phyloP scores from a whole-genome alignment of 78 protist species.

The Dictyostelium capitatum region DNA sequence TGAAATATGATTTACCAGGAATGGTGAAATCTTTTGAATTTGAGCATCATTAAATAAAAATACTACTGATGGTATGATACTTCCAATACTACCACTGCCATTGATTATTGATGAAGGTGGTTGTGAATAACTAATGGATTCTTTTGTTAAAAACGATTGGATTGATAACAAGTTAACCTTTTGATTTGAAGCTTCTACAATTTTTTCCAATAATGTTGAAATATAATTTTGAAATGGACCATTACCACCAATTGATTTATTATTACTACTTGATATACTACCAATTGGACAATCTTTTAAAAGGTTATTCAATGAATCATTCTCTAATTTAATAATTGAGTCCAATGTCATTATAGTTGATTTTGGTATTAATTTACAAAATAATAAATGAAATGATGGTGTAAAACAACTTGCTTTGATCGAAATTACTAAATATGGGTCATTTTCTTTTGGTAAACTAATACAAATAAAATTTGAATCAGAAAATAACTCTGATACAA shows the following conservation, averaged over 20 bases:
- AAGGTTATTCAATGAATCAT: not conserved
- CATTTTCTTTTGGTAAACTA: slow-evolving; percentile 54
- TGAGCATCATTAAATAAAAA: slow-evolving; percentile 3
- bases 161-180: not conserved
- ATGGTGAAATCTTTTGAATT: slow-evolving; percentile 18
- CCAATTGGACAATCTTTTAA: slow-evolving; percentile 16
- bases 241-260: not conserved
- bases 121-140: not conserved
- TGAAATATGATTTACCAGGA: not conserved
- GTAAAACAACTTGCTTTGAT: slow-evolving; percentile 10
- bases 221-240: slow-evolving; percentile 3
- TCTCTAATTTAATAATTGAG: slow-evolving; percentile 26
- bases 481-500: not conserved
- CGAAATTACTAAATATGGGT: slow-evolving; percentile 22
- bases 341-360: slow-evolving; percentile 35
- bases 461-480: slow-evolving; percentile 39
- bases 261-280: slow-evolving; percentile 15
- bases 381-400: slow-evolving; percentile 52
- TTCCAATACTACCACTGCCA: not conserved
- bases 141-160: not conserved
- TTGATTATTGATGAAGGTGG: not conserved
- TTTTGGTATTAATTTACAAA: not conserved
- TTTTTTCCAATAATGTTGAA: not conserved
- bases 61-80: not conserved
- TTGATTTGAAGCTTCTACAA: slow-evolving; percentile 30